These are phyloP conservation scores for Kluyveromyces nonfermentans DNA, from an alignment of 805 yeast species.

Conservation along the genomic window DNA sequence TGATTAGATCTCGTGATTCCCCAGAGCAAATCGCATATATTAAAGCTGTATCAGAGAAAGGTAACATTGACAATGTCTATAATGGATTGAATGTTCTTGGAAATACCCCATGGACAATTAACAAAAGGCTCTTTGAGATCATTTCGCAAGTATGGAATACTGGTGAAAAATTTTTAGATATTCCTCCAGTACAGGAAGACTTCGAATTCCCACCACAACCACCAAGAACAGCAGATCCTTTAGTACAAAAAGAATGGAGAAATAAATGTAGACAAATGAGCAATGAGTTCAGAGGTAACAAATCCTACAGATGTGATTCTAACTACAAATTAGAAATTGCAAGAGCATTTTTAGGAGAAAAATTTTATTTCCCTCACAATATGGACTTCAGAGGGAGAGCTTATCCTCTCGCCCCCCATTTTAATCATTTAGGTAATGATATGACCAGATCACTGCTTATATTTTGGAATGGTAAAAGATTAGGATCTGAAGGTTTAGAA, in stretches of 20 bases:
- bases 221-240: conserved; percentile 59
- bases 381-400: conserved; percentile 80
- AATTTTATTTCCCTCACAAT: conserved; percentile 70
- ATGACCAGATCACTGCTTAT: conserved; percentile 59
- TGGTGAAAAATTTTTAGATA: conserved; percentile 63
- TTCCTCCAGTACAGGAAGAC: conserved; percentile 48
- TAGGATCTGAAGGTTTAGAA: conserved; percentile 54
- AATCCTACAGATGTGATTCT: conserved; percentile 88
- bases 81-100: conserved; percentile 83
- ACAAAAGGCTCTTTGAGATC: conserved; percentile 55
- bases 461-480: conserved; percentile 67
- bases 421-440: conserved; percentile 75
- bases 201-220: conserved; percentile 50
- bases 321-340: conserved; percentile 94
- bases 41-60: conserved; percentile 69
- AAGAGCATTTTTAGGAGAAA: conserved; percentile 77
- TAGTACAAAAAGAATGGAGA: conserved; percentile 59
- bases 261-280: conserved; percentile 46
- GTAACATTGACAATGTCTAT: conserved; percentile 56
- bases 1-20: conserved; percentile 73
- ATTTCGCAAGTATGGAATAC: conserved; percentile 80
- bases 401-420: conserved; percentile 71
- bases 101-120: conserved; percentile 86
- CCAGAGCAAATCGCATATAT: conserved; percentile 87
- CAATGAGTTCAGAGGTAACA: conserved; percentile 52